A percentile compares a stretch with the other conserved stretches of the same genome.
phyloP scores from a whole-genome alignment of 1,139 yeast genomes.

The Schwanniomyces etchellsii region DNA sequence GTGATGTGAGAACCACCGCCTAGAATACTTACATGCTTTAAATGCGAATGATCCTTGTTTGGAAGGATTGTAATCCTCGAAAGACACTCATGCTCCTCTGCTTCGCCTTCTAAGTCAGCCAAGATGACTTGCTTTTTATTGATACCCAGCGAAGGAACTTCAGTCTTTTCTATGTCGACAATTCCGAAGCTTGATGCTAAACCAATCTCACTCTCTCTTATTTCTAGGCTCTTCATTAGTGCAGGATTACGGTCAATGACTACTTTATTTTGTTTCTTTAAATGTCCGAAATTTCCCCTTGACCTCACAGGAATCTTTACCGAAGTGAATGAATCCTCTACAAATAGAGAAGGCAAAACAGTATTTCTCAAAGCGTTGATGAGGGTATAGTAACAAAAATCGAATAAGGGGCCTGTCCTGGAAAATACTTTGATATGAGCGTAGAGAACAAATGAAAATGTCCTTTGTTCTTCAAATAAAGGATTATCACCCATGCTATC shows the following conservation, averaged over 20 bases:
- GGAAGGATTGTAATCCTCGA: conserved; percentile 38
- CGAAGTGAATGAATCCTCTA: conserved; percentile 51
- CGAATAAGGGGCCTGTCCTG: conserved; percentile 77
- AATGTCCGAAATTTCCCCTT: conserved; percentile 44
- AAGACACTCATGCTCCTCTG: conserved; percentile 54
- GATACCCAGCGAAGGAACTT: conserved; percentile 15
- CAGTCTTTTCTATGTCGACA: conserved; percentile 34
- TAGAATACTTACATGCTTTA: conserved; percentile 24
- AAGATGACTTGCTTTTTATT: conserved; percentile 38
- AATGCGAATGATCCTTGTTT: conserved; percentile 17
- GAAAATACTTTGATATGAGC: conserved; percentile 77
- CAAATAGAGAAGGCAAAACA: conserved; percentile 60
- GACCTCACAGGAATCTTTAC: conserved; percentile 48
- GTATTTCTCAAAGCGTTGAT: conserved; percentile 58
- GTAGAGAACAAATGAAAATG: conserved; percentile 59
- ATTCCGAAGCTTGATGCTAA: conserved; percentile 65
- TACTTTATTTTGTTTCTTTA: conserved; percentile 32
- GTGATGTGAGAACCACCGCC: conserved; percentile 45
- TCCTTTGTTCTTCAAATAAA: conserved; percentile 14
- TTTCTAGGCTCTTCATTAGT: conserved; percentile 20
- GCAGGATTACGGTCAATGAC: conserved; percentile 21
- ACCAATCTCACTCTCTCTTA: conserved; percentile 33
- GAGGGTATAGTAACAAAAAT: conserved; percentile 68
- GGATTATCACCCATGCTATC: conserved; percentile 11
- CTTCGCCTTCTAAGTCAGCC: conserved; percentile 75